Percentiles rank a stretch among this genome's conserved stretches.
Conservation (phyloP, 2,329 filamentous ascomycete genomes). For the Colletotrichum limetticola region DNA sequence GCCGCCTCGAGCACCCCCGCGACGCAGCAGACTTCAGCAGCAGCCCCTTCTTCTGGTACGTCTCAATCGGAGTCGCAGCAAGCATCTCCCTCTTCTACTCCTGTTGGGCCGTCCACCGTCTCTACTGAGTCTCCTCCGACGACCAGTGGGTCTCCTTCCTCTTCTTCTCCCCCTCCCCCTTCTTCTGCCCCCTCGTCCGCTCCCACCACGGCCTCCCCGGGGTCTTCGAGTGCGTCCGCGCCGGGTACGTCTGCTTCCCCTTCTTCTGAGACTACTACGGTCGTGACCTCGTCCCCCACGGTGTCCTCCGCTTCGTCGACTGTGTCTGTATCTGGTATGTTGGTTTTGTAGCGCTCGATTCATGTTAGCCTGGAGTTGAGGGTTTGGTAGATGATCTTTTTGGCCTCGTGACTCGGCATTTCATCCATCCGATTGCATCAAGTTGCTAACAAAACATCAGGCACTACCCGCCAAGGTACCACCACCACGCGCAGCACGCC, state of each 20-base stretch:
- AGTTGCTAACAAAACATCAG: slow-evolving; percentile 25
- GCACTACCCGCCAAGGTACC: slow-evolving; percentile 43
- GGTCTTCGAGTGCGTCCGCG: slow-evolving; percentile 35
- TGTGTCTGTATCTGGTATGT: slow-evolving; percentile 33
- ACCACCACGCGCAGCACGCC: slow-evolving; percentile 39
- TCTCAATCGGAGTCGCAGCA: slow-evolving; percentile 34
- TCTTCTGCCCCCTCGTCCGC: slow-evolving; percentile 41
- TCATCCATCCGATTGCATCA: neutral
- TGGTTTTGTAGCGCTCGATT: slow-evolving; percentile 31
- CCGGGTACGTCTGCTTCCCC: slow-evolving; percentile 37
- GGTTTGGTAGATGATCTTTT: neutral
- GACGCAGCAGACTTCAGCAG: slow-evolving; percentile 42
- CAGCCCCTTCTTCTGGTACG: slow-evolving; percentile 43
- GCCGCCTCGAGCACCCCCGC: slow-evolving; percentile 29
- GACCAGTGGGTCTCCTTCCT: slow-evolving; percentile 36
- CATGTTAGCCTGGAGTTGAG: slow-evolving; percentile 6
- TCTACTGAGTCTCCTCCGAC: slow-evolving; percentile 34
- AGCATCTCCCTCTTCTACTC: slow-evolving; percentile 39
- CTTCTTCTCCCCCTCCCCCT: slow-evolving; percentile 40
- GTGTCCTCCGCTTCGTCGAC: slow-evolving; percentile 19
- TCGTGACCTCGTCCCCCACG: slow-evolving; percentile 32
- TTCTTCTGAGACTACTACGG: slow-evolving; percentile 34
- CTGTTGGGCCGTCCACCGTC: slow-evolving; percentile 44
- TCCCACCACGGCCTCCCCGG: slow-evolving; percentile 32
- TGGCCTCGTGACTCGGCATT: neutral